A percentile compares a stretch with the other conserved stretches of the same genome.
phyloP scores from a whole-genome alignment of 495 filamentous ascomycete genomes.

The Tuber indicum region DNA sequence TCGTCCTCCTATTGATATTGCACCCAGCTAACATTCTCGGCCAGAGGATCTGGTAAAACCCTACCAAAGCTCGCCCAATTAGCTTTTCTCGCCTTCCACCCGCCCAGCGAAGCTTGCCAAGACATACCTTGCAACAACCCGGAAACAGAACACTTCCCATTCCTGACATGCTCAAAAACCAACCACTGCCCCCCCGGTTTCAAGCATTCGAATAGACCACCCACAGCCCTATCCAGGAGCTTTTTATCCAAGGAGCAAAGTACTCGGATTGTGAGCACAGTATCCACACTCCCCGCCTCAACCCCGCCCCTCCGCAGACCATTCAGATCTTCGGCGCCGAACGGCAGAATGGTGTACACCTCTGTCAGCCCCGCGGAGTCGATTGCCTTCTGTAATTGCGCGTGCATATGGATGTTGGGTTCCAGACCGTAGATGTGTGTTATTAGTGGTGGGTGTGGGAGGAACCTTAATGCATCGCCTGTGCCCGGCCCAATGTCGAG shows the following conservation, averaged over 20 bases:
- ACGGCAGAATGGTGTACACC: constrained; percentile 42
- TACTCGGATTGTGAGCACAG: constrained; percentile 44
- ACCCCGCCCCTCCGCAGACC: constrained; percentile 40
- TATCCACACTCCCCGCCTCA: constrained; percentile 42
- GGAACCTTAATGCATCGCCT: constrained; percentile 37
- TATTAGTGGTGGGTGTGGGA: constrained; percentile 26
- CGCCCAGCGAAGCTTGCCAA: background rate
- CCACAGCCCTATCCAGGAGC: constrained; percentile 31
- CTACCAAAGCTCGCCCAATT: constrained; percentile 15
- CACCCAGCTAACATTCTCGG: constrained; percentile 26
- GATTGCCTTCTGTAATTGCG: constrained; percentile 33
- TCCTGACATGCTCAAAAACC: constrained; percentile 45
- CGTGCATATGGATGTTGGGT: constrained; percentile 42
- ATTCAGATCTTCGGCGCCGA: constrained; percentile 42
- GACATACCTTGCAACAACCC: constrained; percentile 18
- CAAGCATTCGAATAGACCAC: constrained; percentile 41
- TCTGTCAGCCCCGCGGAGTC: constrained; percentile 39
- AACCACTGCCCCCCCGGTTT: constrained; percentile 46
- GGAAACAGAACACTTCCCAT: constrained; percentile 19
- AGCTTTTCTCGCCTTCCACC: too few relatives aligned
- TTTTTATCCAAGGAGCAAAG: constrained; percentile 43
- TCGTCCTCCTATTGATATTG: constrained; percentile 29
- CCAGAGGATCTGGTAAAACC: constrained; percentile 31
- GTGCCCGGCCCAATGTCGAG: constrained; percentile 46
- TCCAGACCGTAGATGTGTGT: constrained; percentile 44